These are phyloP conservation scores for Aurifilum marmelostoma DNA, from an alignment of 2,329 filamentous ascomycete genomes.

Conservation along the genomic window DNA sequence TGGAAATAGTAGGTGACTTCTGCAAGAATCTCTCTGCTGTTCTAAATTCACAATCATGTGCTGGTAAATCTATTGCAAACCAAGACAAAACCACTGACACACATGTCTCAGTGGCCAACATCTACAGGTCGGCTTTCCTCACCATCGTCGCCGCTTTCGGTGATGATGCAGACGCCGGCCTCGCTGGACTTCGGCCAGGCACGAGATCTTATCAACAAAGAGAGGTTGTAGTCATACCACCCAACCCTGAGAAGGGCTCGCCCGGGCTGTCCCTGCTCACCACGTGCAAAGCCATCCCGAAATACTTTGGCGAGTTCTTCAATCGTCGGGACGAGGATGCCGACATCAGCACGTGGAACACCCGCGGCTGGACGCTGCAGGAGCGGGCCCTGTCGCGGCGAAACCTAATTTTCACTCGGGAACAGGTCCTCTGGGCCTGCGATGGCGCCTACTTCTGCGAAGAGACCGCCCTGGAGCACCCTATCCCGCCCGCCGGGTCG, in stretches of 20 bases:
- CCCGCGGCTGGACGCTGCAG: slow-evolving; percentile 19
- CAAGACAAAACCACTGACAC: not conserved
- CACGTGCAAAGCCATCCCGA: not conserved
- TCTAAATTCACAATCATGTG: not conserved
- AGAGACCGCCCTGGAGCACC: slow-evolving; percentile 2
- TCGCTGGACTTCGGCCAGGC: not conserved
- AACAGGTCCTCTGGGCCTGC: slow-evolving; percentile 19
- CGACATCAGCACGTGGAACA: slow-evolving; percentile 13
- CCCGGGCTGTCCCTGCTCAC: not conserved
- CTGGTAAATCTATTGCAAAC: not conserved
- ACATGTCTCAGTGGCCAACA: not conserved
- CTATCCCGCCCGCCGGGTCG: not conserved
- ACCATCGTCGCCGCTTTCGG: slow-evolving; percentile 1
- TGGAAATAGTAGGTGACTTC: not conserved
- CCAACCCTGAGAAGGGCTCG: not conserved
- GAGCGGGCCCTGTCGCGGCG: slow-evolving; percentile 14
- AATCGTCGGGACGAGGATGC: slow-evolving; percentile 1
- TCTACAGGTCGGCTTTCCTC: not conserved
- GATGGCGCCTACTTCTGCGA: slow-evolving; percentile 14
- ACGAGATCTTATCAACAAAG: not conserved
- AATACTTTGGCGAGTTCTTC: slow-evolving; percentile 2
- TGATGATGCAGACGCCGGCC: not conserved
- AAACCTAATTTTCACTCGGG: slow-evolving; percentile 7
- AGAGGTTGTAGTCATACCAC: slow-evolving; percentile 1
- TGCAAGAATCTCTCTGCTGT: not conserved